phyloP scores from a whole-genome alignment of 2,329 filamentous ascomycete genomes.

The Fusarium graminum region DNA sequence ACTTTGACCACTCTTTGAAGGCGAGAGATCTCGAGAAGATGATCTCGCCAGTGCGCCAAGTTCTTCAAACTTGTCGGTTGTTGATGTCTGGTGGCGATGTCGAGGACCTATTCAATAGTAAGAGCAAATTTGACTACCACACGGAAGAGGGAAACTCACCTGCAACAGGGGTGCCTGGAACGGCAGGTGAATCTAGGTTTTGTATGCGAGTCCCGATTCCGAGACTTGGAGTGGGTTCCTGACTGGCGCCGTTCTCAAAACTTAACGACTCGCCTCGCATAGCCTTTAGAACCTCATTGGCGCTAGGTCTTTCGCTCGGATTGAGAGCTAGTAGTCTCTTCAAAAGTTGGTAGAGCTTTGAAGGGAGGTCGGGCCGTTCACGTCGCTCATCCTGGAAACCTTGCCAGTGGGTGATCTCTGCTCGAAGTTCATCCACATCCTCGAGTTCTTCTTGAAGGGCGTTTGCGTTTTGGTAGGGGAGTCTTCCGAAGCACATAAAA shows the following conservation, averaged over 20 bases:
- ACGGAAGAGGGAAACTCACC: conserved; percentile 51
- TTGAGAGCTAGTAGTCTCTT: conserved; percentile 84
- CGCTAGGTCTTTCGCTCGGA: conserved; percentile 81
- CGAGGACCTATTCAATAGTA: conserved; percentile 50
- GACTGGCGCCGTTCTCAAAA: conserved; percentile 58
- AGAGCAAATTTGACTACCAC: conserved; percentile 49
- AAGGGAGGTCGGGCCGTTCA: conserved; percentile 83
- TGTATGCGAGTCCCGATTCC: conserved; percentile 64
- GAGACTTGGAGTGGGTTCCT: conserved; percentile 55
- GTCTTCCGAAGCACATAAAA: conserved; percentile 93
- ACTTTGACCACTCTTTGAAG: conserved; percentile 20
- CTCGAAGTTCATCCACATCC: conserved; percentile 85
- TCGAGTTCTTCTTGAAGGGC: conserved; percentile 90
- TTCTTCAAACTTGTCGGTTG: conserved; percentile 48
- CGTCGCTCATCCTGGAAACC: conserved; percentile 85
- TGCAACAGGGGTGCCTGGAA: conserved; percentile 63
- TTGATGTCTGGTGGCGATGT: conserved; percentile 43
- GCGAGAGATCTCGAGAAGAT: conserved; percentile 39
- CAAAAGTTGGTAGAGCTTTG: conserved; percentile 86
- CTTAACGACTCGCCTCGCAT: conserved; percentile 75
- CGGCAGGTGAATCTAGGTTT: conserved; percentile 67
- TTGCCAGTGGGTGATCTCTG: conserved; percentile 87
- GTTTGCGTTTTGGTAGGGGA: conserved; percentile 89
- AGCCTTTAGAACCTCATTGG: conserved; percentile 84
- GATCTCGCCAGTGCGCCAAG: conserved; percentile 37